A percentile compares a stretch with the other conserved stretches of the same genome.
Evolutionary conservation across 116 monocot species (phyloP).

Genomic region (Cymodocea nodosa): DNA sequence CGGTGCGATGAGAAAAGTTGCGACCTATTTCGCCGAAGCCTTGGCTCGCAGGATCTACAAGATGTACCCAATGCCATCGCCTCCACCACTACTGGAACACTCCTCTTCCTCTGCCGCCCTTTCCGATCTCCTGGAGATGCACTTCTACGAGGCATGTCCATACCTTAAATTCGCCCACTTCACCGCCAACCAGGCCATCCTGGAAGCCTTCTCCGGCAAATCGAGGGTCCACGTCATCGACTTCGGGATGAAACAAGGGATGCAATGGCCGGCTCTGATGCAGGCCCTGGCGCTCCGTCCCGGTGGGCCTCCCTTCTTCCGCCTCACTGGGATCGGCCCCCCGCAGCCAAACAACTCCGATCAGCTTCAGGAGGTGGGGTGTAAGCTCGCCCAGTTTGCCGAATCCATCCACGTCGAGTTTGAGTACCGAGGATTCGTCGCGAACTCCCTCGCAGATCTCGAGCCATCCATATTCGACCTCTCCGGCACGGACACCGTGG

Average conservation of each 20-base stretch:
- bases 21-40: constrained; percentile 67
- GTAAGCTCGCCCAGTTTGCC: constrained; percentile 59
- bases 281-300: constrained; percentile 73
- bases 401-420: constrained; percentile 35
- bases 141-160: constrained; percentile 78
- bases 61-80: constrained; percentile 12
- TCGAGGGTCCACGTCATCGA: constrained; percentile 49
- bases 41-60: constrained; percentile 60
- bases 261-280: constrained; percentile 70
- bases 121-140: constrained; percentile 51
- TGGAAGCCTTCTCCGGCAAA: constrained; percentile 55
- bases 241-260: constrained; percentile 58
- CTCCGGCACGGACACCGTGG: constrained; percentile 18
- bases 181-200: constrained; percentile 74
- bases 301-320: constrained; percentile 55
- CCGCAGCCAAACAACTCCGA: constrained; percentile 49
- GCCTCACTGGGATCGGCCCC: constrained; percentile 58
- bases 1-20: constrained; percentile 82
- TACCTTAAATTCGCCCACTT: constrained; percentile 80
- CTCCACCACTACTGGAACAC: constrained; percentile 4
- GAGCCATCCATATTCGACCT: constrained; percentile 40
- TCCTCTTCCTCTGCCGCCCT: constrained; percentile 24
- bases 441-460: constrained; percentile 47
- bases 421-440: constrained; percentile 45
- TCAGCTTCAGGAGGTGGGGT: constrained; percentile 41